Conservation (phyloP, 2,329 filamentous ascomycete species). For the Aspergillus latus region DNA sequence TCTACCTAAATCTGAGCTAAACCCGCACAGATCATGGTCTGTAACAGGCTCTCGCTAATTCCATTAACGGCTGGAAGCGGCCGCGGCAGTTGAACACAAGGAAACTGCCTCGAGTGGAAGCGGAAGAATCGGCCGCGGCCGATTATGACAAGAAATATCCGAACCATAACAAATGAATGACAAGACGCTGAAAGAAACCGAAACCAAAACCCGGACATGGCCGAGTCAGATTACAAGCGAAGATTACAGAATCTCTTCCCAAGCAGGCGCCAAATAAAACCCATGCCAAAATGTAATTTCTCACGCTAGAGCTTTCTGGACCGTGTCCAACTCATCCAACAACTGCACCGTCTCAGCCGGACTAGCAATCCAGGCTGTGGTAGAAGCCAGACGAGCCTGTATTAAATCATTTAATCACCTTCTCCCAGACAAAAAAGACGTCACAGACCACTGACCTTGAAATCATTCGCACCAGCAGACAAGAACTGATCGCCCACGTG, state of each 20-base stretch:
- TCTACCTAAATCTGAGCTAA: no score
- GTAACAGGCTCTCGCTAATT: no score
- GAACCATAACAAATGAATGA: background rate
- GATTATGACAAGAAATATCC: no score
- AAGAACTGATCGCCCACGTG: constrained; percentile 97
- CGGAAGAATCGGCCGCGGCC: no score
- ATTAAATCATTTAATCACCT: background rate
- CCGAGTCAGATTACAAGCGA: background rate
- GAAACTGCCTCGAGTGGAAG: no score
- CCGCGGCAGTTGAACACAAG: no score
- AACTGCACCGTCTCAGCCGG: constrained; percentile 86
- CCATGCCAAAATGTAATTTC: no score
- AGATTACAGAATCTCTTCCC: no score
- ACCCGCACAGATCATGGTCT: no score
- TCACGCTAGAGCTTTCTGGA: constrained; percentile 3
- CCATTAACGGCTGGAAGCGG: no score
- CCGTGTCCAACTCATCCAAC: constrained; percentile 73
- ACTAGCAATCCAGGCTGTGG: constrained; percentile 95
- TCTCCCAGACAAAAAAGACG: background rate
- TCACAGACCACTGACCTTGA: constrained; percentile 62
- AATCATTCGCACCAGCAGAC: constrained; percentile 93
- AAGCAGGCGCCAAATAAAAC: no score
- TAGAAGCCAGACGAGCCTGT: constrained; percentile 78
- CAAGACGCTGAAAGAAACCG: background rate
- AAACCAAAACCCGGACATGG: no score